Conservation (phyloP, 768 basidiomycete species). For the Cystobasidium ongulense region DNA sequence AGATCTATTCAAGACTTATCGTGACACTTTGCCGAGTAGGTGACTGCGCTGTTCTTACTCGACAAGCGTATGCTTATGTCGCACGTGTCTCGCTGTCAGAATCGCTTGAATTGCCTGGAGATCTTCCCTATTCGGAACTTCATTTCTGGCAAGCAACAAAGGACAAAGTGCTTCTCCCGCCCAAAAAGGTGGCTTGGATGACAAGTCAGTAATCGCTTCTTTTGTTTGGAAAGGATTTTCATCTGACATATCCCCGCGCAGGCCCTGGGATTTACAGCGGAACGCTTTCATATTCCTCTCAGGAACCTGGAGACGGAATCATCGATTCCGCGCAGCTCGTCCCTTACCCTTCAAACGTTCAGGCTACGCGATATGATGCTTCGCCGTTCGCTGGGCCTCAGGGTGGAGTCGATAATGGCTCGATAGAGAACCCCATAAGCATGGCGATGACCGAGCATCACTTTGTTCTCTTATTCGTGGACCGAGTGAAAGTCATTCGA, state of each 20-base stretch:
- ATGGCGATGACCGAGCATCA: slow-evolving; percentile 86
- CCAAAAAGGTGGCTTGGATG: slow-evolving; percentile 78
- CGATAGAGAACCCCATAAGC: slow-evolving; percentile 57
- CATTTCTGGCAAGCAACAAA: slow-evolving; percentile 62
- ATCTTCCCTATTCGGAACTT: slow-evolving; percentile 61
- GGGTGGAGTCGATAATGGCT: slow-evolving; percentile 33
- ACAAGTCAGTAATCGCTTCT: slow-evolving; percentile 56
- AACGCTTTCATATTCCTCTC: slow-evolving; percentile 54
- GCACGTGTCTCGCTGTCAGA: slow-evolving; percentile 50
- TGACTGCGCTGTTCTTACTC: background rate
- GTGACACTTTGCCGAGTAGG: slow-evolving; percentile 70
- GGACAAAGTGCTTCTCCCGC: slow-evolving; percentile 51
- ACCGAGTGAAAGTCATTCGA: slow-evolving; percentile 68
- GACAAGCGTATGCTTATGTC: slow-evolving; percentile 35
- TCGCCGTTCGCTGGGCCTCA: slow-evolving; percentile 44
- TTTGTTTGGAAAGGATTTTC: background rate
- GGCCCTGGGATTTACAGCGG: slow-evolving; percentile 86
- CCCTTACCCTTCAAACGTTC: slow-evolving; percentile 55
- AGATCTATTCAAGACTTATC: slow-evolving; percentile 62
- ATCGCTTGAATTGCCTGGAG: slow-evolving; percentile 81
- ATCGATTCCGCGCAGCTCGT: slow-evolving; percentile 70
- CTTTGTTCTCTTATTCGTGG: slow-evolving; percentile 72
- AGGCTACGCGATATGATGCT: slow-evolving; percentile 30
- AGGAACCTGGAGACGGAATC: slow-evolving; percentile 58
- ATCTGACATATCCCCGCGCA: slow-evolving; percentile 43